Percentiles rank a stretch among this genome's conserved stretches.
Evolutionary conservation across 2,329 filamentous ascomycete species (phyloP).

Genomic region (Penicillium olsonii): DNA sequence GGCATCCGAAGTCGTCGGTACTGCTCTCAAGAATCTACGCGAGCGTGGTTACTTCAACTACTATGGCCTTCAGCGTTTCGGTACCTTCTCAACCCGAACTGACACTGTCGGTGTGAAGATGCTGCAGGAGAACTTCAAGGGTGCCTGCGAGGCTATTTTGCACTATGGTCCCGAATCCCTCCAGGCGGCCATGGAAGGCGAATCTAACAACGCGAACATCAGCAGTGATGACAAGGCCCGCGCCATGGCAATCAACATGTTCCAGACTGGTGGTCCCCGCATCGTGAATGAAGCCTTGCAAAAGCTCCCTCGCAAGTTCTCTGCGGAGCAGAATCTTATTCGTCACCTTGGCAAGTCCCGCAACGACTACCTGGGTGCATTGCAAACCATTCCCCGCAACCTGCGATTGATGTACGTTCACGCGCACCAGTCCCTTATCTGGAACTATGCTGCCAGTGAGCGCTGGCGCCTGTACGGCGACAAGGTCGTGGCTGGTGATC

Average conservation of each 20-base stretch:
- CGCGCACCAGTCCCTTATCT: slow-evolving; percentile 91
- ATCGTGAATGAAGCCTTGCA: slow-evolving; percentile 63
- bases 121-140: slow-evolving; percentile 76
- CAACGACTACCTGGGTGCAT: slow-evolving; percentile 76
- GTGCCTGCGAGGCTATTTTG: slow-evolving; percentile 76
- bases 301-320: slow-evolving; percentile 76
- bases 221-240: slow-evolving; percentile 76
- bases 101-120: slow-evolving; percentile 83
- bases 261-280: slow-evolving; percentile 58
- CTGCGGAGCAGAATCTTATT: slow-evolving; percentile 77
- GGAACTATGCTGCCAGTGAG: slow-evolving; percentile 82
- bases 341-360: slow-evolving; percentile 64
- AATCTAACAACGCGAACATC: slow-evolving; percentile 49
- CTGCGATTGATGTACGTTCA: slow-evolving; percentile 94
- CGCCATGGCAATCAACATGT: slow-evolving; percentile 75
- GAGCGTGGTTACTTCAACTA: slow-evolving; percentile 92
- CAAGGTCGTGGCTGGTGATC: slow-evolving; percentile 78
- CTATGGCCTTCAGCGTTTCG: slow-evolving; percentile 95
- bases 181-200: slow-evolving; percentile 54
- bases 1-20: slow-evolving; percentile 50
- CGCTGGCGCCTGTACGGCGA: slow-evolving; percentile 76
- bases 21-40: slow-evolving; percentile 66
- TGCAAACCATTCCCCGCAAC: slow-evolving; percentile 77
- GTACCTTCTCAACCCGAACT: slow-evolving; percentile 81
- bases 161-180: slow-evolving; percentile 68